Conservation (phyloP, 768 basidiomycete species). For the Fomitopsis pulvina region DNA sequence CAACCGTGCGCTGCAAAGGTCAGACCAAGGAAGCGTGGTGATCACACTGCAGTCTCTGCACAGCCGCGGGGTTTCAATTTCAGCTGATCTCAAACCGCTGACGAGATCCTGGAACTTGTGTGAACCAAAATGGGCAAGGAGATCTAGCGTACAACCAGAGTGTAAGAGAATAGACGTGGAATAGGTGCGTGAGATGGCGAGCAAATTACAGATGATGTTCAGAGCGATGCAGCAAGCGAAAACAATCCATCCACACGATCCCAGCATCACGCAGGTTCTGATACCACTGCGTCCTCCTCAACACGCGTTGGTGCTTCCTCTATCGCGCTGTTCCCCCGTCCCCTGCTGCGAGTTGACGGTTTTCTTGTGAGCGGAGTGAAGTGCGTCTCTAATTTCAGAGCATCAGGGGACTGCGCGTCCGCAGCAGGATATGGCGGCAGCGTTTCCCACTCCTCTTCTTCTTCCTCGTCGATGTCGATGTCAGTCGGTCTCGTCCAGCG, state of each 20-base stretch:
- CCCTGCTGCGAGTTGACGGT: constrained; percentile 53
- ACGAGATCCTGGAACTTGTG: not conserved
- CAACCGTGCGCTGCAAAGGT: not conserved
- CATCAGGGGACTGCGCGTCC: constrained; percentile 22
- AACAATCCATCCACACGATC: not conserved
- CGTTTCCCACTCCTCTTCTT: constrained; percentile 32
- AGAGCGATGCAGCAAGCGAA: not conserved
- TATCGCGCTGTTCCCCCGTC: constrained; percentile 20
- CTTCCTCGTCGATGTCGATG: constrained; percentile 28
- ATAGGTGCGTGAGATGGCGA: constrained; percentile 1
- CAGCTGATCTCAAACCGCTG: not conserved
- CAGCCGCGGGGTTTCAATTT: not conserved
- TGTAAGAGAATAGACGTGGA: not conserved
- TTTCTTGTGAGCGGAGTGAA: constrained; percentile 62
- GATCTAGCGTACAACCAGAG: not conserved
- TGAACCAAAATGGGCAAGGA: not conserved
- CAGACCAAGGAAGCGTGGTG: not conserved
- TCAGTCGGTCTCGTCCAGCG: constrained; percentile 50
- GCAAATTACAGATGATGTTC: not conserved
- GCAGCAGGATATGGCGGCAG: constrained; percentile 24
- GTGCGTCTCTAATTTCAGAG: constrained; percentile 28
- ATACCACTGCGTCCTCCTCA: constrained; percentile 4
- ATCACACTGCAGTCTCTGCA: not conserved
- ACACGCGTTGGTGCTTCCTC: constrained; percentile 9
- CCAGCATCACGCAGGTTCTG: not conserved